A percentile compares a stretch with the other conserved stretches of the same genome.
These are phyloP conservation scores for Trichophyton mentagrophytes DNA, from an alignment of 2,329 filamentous ascomycete genomes.

Conservation along the genomic window DNA sequence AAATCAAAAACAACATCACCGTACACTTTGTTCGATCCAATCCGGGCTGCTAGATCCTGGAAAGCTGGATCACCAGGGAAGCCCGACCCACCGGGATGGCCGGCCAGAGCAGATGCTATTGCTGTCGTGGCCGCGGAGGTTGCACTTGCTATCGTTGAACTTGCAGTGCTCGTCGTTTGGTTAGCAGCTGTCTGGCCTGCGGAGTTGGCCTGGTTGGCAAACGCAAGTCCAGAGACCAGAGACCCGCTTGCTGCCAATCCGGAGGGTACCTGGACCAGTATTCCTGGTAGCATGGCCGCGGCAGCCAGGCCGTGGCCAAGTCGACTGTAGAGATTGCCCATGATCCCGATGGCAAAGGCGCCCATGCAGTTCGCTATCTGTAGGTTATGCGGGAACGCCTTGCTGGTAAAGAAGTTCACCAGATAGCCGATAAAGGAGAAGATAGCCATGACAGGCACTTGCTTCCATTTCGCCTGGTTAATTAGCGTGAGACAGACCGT, in stretches of 20 bases:
- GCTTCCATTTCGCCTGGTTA: constrained; percentile 70
- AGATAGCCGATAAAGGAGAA: constrained; percentile 63
- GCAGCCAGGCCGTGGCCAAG: constrained; percentile 64
- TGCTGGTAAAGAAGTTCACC: constrained; percentile 60
- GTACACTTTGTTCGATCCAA: constrained; percentile 24
- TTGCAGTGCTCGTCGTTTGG: constrained; percentile 9
- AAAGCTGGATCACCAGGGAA: not conserved
- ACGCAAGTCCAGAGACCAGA: constrained; percentile 44
- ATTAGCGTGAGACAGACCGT: constrained; percentile 62
- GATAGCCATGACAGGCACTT: constrained; percentile 60
- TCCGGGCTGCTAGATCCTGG: constrained; percentile 12
- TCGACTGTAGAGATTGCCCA: constrained; percentile 68
- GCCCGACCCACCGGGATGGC: not conserved
- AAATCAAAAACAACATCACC: constrained; percentile 29
- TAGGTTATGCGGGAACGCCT: constrained; percentile 54
- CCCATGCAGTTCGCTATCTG: constrained; percentile 69
- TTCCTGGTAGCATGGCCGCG: constrained; percentile 72
- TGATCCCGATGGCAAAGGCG: constrained; percentile 60
- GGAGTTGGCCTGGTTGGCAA: constrained; percentile 41
- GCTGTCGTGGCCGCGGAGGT: not conserved
- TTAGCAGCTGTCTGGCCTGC: not conserved
- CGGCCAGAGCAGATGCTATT: not conserved
- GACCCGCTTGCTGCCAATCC: constrained; percentile 47
- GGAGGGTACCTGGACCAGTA: constrained; percentile 57
- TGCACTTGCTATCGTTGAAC: constrained; percentile 1